Conservation (phyloP, 202 grass and related monocot species). For the Elaeis oleifera region DNA sequence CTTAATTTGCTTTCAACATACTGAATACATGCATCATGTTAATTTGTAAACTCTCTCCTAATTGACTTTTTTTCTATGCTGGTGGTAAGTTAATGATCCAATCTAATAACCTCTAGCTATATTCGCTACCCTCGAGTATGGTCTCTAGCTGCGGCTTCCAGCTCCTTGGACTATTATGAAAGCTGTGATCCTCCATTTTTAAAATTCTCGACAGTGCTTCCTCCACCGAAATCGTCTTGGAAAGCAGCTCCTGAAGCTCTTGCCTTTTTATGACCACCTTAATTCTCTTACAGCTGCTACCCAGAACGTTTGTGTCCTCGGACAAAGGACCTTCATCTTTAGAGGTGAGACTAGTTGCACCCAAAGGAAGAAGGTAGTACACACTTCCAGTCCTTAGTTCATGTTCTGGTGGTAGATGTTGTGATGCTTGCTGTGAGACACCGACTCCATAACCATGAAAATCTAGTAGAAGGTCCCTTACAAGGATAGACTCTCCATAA, state of each 20-base stretch:
- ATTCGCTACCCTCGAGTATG: not conserved
- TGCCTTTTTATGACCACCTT: not conserved
- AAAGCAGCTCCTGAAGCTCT: not conserved
- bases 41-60: no score
- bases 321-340: no score
- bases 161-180: not conserved
- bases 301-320: no score
- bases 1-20: no score
- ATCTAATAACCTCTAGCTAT: not conserved
- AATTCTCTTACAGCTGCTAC: not conserved
- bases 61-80: no score
- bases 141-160: constrained; percentile 3
- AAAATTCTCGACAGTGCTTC: not conserved
- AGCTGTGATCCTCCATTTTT: not conserved
- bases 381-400: no score
- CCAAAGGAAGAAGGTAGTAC: no score
- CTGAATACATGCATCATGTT: no score
- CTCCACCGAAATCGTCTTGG: not conserved
- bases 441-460: not conserved
- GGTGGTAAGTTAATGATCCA: no score
- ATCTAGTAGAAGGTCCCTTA: not conserved
- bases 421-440: not conserved
- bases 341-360: no score
- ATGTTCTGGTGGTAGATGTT: no score
- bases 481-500: not conserved